These are phyloP conservation scores for Gloeophyllum trabeum DNA, from an alignment of 768 basidiomycete species.

Conservation along the genomic window DNA sequence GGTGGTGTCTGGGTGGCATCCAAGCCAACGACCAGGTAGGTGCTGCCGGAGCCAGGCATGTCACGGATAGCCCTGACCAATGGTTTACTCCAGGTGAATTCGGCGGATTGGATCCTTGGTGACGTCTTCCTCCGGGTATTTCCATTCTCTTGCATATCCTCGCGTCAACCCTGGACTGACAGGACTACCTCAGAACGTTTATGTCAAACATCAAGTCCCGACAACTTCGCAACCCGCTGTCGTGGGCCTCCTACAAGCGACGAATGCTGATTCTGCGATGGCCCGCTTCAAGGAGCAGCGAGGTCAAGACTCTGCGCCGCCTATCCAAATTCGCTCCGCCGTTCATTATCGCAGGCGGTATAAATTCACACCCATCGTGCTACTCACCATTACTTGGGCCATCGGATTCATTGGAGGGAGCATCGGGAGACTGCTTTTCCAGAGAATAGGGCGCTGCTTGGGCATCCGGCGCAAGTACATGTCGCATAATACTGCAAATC, in stretches of 20 bases:
- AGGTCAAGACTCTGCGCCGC: conserved; percentile 26
- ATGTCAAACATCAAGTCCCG: conserved; percentile 33
- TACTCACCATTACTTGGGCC: neutral
- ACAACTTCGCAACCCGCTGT: conserved; percentile 26
- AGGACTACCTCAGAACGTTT: conserved; percentile 50
- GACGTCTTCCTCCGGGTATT: conserved; percentile 43
- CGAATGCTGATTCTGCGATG: conserved; percentile 24
- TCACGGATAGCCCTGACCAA: conserved; percentile 2
- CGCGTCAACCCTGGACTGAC: too few relatives aligned
- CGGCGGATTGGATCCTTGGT: conserved; percentile 54
- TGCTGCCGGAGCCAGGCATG: neutral
- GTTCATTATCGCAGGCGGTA: conserved; percentile 5
- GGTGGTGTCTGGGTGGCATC: conserved; percentile 47
- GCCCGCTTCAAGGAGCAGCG: conserved; percentile 27
- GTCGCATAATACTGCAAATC: too few relatives aligned
- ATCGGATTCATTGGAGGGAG: conserved; percentile 12
- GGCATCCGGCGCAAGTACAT: too few relatives aligned
- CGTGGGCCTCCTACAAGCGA: conserved; percentile 35
- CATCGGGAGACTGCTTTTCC: neutral
- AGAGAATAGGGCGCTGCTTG: neutral
- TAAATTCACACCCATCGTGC: conserved; percentile 8
- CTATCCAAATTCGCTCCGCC: conserved; percentile 9
- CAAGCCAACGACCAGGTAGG: conserved; percentile 40
- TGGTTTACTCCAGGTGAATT: conserved; percentile 25
- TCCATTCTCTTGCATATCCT: too few relatives aligned